Evolutionary conservation across 345 rosid genomes (phyloP).

Genomic region (Brassica juncea): DNA sequence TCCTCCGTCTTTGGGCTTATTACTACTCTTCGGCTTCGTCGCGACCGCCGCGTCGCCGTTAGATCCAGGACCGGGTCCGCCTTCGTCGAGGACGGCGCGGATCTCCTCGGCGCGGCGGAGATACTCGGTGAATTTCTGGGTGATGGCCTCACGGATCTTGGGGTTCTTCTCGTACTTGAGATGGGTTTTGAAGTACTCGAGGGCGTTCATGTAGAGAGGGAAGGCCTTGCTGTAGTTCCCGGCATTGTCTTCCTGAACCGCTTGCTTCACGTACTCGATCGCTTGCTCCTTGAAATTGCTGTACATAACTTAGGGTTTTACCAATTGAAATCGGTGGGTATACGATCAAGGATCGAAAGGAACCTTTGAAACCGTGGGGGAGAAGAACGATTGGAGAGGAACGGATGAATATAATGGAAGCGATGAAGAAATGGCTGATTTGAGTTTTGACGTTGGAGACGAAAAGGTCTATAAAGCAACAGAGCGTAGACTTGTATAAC

Average conservation of each 20-base stretch:
- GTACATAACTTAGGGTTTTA: conserved; percentile 56
- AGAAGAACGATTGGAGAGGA: neutral
- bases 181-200: conserved; percentile 93
- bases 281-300: conserved; percentile 98
- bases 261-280: conserved; percentile 91
- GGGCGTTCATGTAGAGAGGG: conserved; percentile 88
- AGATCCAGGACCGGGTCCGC: conserved; percentile 68
- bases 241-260: conserved; percentile 82
- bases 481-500: neutral
- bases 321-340: neutral
- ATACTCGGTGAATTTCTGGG: conserved; percentile 81
- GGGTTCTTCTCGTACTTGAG: conserved; percentile 95
- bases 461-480: neutral
- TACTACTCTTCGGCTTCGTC: conserved; percentile 60
- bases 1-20: conserved; percentile 73
- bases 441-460: neutral
- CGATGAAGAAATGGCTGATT: neutral
- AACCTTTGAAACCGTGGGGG: neutral
- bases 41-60: conserved; percentile 81
- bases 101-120: conserved; percentile 96
- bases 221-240: conserved; percentile 90
- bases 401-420: neutral
- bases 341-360: neutral
- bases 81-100: conserved; percentile 82
- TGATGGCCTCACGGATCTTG: conserved; percentile 80